Percentiles rank a stretch among this genome's conserved stretches.
Evolutionary conservation across 2,329 filamentous ascomycete species (phyloP).

Genomic region (Emmonsia crescens): DNA sequence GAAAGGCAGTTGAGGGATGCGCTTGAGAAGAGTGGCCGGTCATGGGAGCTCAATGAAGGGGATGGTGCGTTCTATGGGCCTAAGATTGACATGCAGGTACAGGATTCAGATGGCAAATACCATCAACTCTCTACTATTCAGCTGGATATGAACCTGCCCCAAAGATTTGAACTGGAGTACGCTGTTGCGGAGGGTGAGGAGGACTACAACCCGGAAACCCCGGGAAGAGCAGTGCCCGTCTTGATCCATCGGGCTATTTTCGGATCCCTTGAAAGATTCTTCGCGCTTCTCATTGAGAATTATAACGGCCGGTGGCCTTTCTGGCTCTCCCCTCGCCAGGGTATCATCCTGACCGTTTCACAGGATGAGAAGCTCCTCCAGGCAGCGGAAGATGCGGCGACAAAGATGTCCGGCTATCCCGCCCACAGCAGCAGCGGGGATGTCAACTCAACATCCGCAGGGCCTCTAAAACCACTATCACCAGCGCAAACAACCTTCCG

Average conservation of each 20-base stretch:
- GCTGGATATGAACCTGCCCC: slow-evolving; percentile 79
- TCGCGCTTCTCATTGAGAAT: slow-evolving; percentile 76
- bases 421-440: background rate
- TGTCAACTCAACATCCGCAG: slow-evolving; percentile 9
- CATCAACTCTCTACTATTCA: slow-evolving; percentile 85
- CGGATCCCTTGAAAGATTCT: slow-evolving; percentile 72
- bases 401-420: slow-evolving; percentile 36
- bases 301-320: slow-evolving; percentile 75
- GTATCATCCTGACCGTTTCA: slow-evolving; percentile 62
- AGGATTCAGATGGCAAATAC: slow-evolving; percentile 70
- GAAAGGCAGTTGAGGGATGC: slow-evolving; percentile 56
- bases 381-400: slow-evolving; percentile 39
- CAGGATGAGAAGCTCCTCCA: slow-evolving; percentile 37
- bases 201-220: slow-evolving; percentile 31
- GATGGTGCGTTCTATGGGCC: slow-evolving; percentile 87
- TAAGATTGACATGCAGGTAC: slow-evolving; percentile 79
- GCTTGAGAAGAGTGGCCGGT: slow-evolving; percentile 51
- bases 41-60: slow-evolving; percentile 66
- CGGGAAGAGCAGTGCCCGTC: slow-evolving; percentile 58
- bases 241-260: slow-evolving; percentile 77
- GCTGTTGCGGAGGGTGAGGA: slow-evolving; percentile 38
- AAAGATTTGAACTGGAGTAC: slow-evolving; percentile 69
- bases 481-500: slow-evolving; percentile 50
- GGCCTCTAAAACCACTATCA: slow-evolving; percentile 29
- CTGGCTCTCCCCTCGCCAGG: slow-evolving; percentile 75